Evolutionary conservation across 148 eudicot species (phyloP).

Genomic region (Nyssa sinensis): DNA sequence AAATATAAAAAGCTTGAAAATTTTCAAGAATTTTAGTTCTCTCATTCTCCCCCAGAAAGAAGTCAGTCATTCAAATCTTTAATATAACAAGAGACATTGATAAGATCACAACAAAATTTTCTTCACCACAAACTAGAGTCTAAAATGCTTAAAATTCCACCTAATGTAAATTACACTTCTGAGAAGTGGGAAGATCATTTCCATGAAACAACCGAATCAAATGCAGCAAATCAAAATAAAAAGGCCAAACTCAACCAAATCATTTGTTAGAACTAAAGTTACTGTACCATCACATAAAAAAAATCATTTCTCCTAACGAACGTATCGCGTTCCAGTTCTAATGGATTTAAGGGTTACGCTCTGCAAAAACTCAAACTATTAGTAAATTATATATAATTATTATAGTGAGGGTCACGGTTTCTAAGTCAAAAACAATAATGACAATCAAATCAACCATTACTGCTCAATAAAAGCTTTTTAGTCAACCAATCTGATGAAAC

Average conservation of each 20-base stretch:
- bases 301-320: not conserved
- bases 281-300: not conserved
- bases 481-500: slow-evolving; percentile 1
- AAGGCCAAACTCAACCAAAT: not conserved
- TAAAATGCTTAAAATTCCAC: not conserved
- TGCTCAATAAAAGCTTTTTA: slow-evolving; percentile 1
- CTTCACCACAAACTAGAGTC: not conserved
- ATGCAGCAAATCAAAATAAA: not conserved
- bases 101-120: not conserved
- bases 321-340: not conserved
- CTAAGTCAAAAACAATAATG: slow-evolving; percentile 13
- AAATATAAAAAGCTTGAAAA: not conserved
- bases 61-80: not conserved
- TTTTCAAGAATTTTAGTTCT: not conserved
- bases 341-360: not conserved
- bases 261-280: not conserved
- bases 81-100: not conserved
- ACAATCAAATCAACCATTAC: slow-evolving; percentile 8
- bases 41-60: not conserved
- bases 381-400: not conserved
- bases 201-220: not conserved
- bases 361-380: not conserved
- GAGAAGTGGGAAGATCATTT: not conserved
- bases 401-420: not conserved
- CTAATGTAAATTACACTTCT: not conserved